Base-by-base conservation (phyloP, 495 filamentous ascomycete genomes). In the Penicillium argentinense region DNA sequence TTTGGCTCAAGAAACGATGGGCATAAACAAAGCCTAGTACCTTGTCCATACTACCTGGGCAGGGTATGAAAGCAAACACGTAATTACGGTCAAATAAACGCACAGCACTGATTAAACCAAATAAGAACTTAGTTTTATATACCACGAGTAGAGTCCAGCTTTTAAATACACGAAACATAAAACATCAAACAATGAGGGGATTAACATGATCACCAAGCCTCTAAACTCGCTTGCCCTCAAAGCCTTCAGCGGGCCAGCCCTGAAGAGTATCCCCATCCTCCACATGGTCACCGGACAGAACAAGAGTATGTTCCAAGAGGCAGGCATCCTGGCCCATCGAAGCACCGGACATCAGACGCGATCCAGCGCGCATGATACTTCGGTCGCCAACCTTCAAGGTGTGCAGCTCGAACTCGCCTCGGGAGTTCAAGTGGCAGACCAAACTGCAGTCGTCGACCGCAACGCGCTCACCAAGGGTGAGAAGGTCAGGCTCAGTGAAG, bases 401-500 rank as follows among this genome's bases (percentile, higher is more conserved):
- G 33, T 76, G 75, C 27, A 76, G 33, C 49, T 73, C 66, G 43
- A 75, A 78, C 21, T 72, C 69, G 14, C 74, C 74, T 14, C 70
- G 57, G 1, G 68, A 69, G 41, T 74, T 73, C 39, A 73, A 60
- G 49, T 77, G 74, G 26, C 53, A 65, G 5, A 76, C 72, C 25
- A 76, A 29, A 51, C 70, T 74, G 3, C 68, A 69, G 51, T 77
- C 72, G 21, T 77, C 73, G 13, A 74, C 68, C 3, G 60, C 54
- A 4, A 77, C 73, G 1, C 74, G 32, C 22, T 75, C 64, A 9
- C 74, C 74, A 6, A 78, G 42, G 0, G 53, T 66, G 1, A 78
- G 46, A 19, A 76, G 59, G 19, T 76, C 74, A 3, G 74, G 74
- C 56, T 78, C 74, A 2, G 74, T 78, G 34, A 78, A 73, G 26